Conservation (phyloP, 345 rosid genomes). For the Fremontodendron californicum region DNA sequence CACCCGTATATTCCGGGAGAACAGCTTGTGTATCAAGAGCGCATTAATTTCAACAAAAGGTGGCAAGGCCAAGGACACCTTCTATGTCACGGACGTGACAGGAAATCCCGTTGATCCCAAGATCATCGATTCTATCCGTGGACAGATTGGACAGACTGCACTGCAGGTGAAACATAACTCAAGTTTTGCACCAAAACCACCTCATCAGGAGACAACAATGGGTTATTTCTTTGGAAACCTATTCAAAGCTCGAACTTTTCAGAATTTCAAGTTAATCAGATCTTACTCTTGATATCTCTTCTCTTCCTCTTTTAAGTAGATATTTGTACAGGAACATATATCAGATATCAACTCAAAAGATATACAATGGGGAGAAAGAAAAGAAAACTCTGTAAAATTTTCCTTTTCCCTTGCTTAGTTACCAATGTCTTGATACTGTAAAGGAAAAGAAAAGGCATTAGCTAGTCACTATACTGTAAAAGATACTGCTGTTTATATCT, state of each 20-base stretch:
- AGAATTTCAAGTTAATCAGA: conserved; percentile 42
- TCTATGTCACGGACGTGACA: conserved; percentile 49
- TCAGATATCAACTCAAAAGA: conserved; percentile 11
- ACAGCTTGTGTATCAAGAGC: conserved; percentile 46
- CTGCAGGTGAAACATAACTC: conserved; percentile 39
- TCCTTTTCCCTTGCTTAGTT: neutral
- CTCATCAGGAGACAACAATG: conserved; percentile 32
- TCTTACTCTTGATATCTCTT: conserved; percentile 33
- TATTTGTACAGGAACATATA: conserved; percentile 23
- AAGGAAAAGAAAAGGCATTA: conserved; percentile 13
- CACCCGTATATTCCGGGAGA: conserved; percentile 57
- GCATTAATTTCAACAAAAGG: conserved; percentile 50
- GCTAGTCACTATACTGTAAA: conserved; percentile 1
- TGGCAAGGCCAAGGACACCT: conserved; percentile 44
- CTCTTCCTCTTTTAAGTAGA: conserved; percentile 9
- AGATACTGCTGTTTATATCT: conserved; percentile 3
- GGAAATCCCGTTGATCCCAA: conserved; percentile 47
- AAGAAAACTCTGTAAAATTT: conserved; percentile 10
- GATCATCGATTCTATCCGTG: conserved; percentile 35
- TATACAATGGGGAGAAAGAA: conserved; percentile 1
- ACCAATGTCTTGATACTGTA: conserved; percentile 13
- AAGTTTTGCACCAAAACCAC: conserved; percentile 28
- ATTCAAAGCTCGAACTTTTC: conserved; percentile 43
- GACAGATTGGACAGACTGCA: conserved; percentile 33
- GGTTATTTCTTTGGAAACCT: conserved; percentile 47